Evolutionary conservation across 208 protist species (phyloP), one percentile per base, ranked within the genome.

Genomic region (Crithidia brevicula): DNA sequence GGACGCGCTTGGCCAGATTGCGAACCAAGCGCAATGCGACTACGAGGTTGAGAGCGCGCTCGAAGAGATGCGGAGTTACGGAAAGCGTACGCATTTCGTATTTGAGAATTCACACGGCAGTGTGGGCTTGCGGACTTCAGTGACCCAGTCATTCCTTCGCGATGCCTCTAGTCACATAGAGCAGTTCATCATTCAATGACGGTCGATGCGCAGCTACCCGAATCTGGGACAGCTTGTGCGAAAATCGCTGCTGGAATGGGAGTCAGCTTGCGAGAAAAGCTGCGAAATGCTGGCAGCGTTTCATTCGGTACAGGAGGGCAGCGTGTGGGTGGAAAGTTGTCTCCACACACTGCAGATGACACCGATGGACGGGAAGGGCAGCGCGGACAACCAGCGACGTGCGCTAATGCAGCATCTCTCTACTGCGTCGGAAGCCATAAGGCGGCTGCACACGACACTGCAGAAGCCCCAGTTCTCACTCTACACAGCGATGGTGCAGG

Each of bases 401-500:
- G 46, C 40, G 8, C 16, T 75, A 28, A 70, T 47, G 20, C 61
- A 52, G 33, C 50, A 50, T 9, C 45, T 74, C 27, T 38, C 52
- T 25, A 16, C 54, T 13, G 53, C 40, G 16, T 60, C 70, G 25
- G 72, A 69, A 13, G 69, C 81, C 9, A 72, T 81, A 18, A 64
- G 74, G 34, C 47, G 36, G 1, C 49, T 92, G 2, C 57, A 81
- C 64, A 65, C 75, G 8, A 85, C 79, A 38, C 57, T 94, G 36
- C 60, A 67, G 18, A 93, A 91, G 66, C 77, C 86, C 23, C 89
- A 96, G 66, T 94, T 88, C 50, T 88, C 90, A 16, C 91, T 98
- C 16, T 94, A 98, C 71, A 88, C 77, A 7, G 90, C 98, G 25
- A 91, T 95, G 28, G 80, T 91, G 25, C 91, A 95, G 54, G 95